Base-by-base conservation (phyloP, 345 rosid genomes). In the Geranium rotundifolium region DNA sequence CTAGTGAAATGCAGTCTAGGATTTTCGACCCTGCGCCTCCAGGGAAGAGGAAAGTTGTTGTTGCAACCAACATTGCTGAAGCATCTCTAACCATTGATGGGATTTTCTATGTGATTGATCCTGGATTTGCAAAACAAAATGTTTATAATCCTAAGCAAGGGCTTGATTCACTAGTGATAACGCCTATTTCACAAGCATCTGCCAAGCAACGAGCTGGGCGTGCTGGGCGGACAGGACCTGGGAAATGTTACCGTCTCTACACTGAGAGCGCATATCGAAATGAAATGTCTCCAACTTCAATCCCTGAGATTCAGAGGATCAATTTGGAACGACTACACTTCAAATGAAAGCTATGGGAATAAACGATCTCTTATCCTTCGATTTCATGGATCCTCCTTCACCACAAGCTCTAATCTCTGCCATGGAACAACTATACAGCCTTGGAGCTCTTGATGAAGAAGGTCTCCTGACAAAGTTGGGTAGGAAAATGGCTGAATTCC, bases 401-500 rank as follows among this genome's bases (percentile, higher is more conserved):
- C 82, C 87, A 7, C 93, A 87, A 62, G 88, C 96, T 19, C 82
- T 92, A 58, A 83, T 84, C 29, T 89, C 98, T 69, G 95, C 98
- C 59, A 84, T 87, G 95, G 96, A 87, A 73, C 93, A 85, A 73
- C 76, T 92, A 54, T 89, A 85, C 67, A 80, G 91, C 62, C 69
- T 92, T 31, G 98, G 98, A 69, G 92, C 95, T 39, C 69, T 92
- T 59, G 96, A 92, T 54, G 89, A 92, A 71, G 96, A 89, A 71
- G 96, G 95, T 2, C 84, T 92, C 69, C 76, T 92, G 65, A 92
- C 96, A 27, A 92, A 87, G 75, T 71, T 84, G 58, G 98, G 98
- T 54, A 89, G 95, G 73, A 84, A 87, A 80, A 92, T 92, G 96
- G 98, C 98, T 0, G 96, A 87, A 69, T 92, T 92, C 77, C 98